phyloP scores from a whole-genome alignment of 331 rosid species.

The Rhamnella rubrinervis region DNA sequence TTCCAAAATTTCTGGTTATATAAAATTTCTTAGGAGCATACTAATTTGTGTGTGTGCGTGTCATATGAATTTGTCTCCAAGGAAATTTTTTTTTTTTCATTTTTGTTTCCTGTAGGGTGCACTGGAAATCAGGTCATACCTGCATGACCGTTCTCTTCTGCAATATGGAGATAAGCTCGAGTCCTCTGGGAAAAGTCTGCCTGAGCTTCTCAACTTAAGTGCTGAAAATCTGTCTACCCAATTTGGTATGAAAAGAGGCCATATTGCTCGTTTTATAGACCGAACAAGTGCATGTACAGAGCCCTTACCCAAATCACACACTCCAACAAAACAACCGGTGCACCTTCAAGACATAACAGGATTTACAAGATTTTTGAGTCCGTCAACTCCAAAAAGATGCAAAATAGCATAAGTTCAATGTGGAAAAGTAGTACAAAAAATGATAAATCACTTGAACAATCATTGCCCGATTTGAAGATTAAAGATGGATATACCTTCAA shows the following conservation, averaged over 20 bases:
- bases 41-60: too few species aligned
- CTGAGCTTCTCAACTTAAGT: slow-evolving; percentile 56
- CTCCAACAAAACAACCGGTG: slow-evolving; percentile 35
- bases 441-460: slow-evolving; percentile 49
- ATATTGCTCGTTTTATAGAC: slow-evolving; percentile 70
- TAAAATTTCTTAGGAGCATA: too few species aligned
- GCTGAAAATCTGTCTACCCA: slow-evolving; percentile 42
- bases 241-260: slow-evolving; percentile 82
- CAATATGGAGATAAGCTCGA: slow-evolving; percentile 81
- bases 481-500: slow-evolving; percentile 74
- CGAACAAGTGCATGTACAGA: slow-evolving; percentile 42
- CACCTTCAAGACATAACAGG: slow-evolving; percentile 34
- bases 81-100: neutral
- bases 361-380: slow-evolving; percentile 36
- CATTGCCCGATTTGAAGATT: slow-evolving; percentile 47
- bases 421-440: slow-evolving; percentile 24
- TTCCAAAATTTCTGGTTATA: neutral
- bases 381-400: slow-evolving; percentile 31
- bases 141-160: slow-evolving; percentile 71
- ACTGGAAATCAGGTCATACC: slow-evolving; percentile 73
- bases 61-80: neutral
- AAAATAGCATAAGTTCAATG: slow-evolving; percentile 17
- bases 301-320: slow-evolving; percentile 23
- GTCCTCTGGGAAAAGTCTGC: slow-evolving; percentile 40
- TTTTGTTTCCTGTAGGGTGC: slow-evolving; percentile 52